A percentile compares a stretch with the other conserved stretches of the same genome.
Conservation (phyloP, 1,139 yeast species). For the Chernovozyma sophiae-reginae region DNA sequence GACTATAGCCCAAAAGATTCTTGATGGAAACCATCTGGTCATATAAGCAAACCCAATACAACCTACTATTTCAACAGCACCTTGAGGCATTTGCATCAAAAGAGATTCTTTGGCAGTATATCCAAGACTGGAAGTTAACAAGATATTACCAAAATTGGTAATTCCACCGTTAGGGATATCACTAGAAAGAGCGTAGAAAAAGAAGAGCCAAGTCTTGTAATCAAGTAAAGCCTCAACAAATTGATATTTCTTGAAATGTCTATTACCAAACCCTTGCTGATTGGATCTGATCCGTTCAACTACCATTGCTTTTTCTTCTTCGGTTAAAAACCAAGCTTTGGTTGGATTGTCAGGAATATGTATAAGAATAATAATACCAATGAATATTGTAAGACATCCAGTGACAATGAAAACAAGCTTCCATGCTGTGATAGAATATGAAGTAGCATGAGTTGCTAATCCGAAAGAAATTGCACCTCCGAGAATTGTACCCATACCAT, state of each 20-base stretch:
- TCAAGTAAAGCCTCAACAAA: constrained; percentile 10
- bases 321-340: constrained; percentile 41
- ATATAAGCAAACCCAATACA: constrained; percentile 33
- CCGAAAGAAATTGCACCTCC: constrained; percentile 57
- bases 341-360: constrained; percentile 53
- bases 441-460: constrained; percentile 24
- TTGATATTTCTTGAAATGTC: constrained; percentile 14
- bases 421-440: constrained; percentile 41
- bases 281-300: constrained; percentile 25
- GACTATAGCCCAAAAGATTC: constrained; percentile 41
- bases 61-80: constrained; percentile 38
- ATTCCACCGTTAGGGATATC: constrained; percentile 51
- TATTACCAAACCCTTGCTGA: constrained; percentile 19
- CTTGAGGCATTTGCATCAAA: constrained; percentile 34
- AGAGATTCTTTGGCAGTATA: constrained; percentile 30
- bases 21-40: constrained; percentile 25
- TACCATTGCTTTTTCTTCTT: constrained; percentile 23
- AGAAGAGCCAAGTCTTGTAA: constrained; percentile 17
- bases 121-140: constrained; percentile 22
- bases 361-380: constrained; percentile 39
- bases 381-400: constrained; percentile 43
- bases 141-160: constrained; percentile 33
- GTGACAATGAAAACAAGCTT: constrained; percentile 42
- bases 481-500: constrained; percentile 49
- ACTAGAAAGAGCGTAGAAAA: constrained; percentile 21